Evolutionary conservation across 176 grass and related monocot species (phyloP).

Genomic region (Phragmites australis): DNA sequence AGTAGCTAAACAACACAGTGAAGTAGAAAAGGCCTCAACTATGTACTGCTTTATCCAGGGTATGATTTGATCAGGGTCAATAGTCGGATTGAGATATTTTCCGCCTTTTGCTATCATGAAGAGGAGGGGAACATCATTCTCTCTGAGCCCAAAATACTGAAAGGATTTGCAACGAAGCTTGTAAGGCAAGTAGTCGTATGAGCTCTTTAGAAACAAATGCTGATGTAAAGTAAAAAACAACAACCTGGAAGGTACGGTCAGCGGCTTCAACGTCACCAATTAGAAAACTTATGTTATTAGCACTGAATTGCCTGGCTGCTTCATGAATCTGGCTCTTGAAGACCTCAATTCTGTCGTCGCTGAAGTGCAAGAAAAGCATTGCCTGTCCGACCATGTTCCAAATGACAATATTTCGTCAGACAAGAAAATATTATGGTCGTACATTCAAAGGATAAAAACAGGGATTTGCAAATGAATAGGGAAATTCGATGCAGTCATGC

Average conservation of each 20-base stretch:
- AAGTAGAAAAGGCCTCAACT: slow-evolving; percentile 54
- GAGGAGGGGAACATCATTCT: slow-evolving; percentile 65
- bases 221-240: slow-evolving; percentile 24
- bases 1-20: slow-evolving; percentile 9
- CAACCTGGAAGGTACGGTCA: slow-evolving; percentile 70
- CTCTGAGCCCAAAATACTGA: slow-evolving; percentile 89
- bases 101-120: slow-evolving; percentile 54
- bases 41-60: slow-evolving; percentile 77
- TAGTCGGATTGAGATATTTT: slow-evolving; percentile 80
- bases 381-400: slow-evolving; percentile 50
- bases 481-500: neutral
- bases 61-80: slow-evolving; percentile 69
- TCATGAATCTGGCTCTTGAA: slow-evolving; percentile 69
- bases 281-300: slow-evolving; percentile 82
- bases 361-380: slow-evolving; percentile 88
- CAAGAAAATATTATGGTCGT: too few species aligned
- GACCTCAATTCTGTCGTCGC: slow-evolving; percentile 44
- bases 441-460: too few species aligned
- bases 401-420: neutral
- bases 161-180: slow-evolving; percentile 20
- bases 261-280: slow-evolving; percentile 68
- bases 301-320: slow-evolving; percentile 63
- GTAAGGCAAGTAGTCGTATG: slow-evolving; percentile 10
- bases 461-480: too few species aligned
- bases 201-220: neutral